Evolutionary conservation across 2,329 filamentous ascomycete genomes (phyloP).

Genomic region (Immersiporthe knoxdaviesiana): DNA sequence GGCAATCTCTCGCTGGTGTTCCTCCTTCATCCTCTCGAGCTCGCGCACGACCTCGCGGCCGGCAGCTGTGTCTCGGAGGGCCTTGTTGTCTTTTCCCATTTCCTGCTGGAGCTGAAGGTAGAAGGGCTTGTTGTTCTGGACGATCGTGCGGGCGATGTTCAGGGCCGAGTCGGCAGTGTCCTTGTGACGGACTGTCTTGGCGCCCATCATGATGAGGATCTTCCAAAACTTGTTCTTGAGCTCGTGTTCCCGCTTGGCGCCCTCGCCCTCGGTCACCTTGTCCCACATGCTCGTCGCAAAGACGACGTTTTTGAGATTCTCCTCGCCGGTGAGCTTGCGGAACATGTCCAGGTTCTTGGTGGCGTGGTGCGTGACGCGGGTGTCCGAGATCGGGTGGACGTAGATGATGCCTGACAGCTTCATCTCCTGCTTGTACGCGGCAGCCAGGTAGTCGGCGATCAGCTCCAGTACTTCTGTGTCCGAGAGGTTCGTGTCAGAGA

Average conservation of each 20-base stretch:
- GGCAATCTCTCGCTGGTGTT: constrained; percentile 61
- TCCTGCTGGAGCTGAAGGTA: constrained; percentile 67
- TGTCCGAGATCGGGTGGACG: constrained; percentile 48
- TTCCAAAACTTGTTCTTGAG: constrained; percentile 44
- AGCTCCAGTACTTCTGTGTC: constrained; percentile 50
- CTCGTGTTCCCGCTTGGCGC: constrained; percentile 36
- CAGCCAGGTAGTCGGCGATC: constrained; percentile 44
- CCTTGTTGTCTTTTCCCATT: constrained; percentile 60
- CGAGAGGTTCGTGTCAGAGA: constrained; percentile 47
- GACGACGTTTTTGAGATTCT: constrained; percentile 44
- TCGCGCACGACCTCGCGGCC: constrained; percentile 61
- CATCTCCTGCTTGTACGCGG: constrained; percentile 38
- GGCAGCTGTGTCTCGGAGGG: constrained; percentile 48
- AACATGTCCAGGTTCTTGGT: constrained; percentile 49
- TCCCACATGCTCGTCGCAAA: constrained; percentile 50
- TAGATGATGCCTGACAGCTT: constrained; percentile 50
- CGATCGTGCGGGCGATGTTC: constrained; percentile 31
- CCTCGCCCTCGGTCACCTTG: constrained; percentile 37
- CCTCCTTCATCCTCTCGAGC: constrained; percentile 57
- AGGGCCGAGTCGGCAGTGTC: constrained; percentile 34
- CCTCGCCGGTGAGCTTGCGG: constrained; percentile 46
- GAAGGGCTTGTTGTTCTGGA: constrained; percentile 61
- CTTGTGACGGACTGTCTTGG: constrained; percentile 33
- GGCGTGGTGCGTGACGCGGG: constrained; percentile 44
- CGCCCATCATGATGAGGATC: constrained; percentile 40